Base-by-base conservation (phyloP, 1,139 yeast genomes). In the Chernovozyma aurita region DNA sequence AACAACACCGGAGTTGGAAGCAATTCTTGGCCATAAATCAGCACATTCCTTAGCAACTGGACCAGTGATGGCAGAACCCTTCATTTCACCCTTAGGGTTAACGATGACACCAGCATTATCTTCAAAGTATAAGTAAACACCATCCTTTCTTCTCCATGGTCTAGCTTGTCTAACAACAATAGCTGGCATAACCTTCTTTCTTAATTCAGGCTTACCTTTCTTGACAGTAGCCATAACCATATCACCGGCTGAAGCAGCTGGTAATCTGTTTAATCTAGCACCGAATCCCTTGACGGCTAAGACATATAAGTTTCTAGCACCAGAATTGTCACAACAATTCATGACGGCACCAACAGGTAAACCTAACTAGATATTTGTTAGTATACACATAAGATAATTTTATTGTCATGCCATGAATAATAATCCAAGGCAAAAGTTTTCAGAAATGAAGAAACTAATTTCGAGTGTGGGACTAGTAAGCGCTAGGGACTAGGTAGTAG, bases 1-100 rank as follows among this genome's bases (percentile, higher is more conserved):
- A 74, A 94, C 98, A 71, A 94, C 98, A 86, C 98, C 98, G 63
- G 98, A 94, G 92, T 88, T 88, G 60, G 97, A 88, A 68, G 99
- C 98, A 77, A 94, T 92, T 83, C 98, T 90, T 72, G 99, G 99
- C 99, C 99, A 94, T 74, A 94, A 85, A 70, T 94, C 99, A 70
- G 99, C 98, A 80, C 98, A 92, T 80, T 94, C 99, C 81, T 92
- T 94, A 73, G 97, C 98, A 67, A 94, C 99, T 63, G 99, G 98
- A 74, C 99, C 99, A 65, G 98, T 94, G 70, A 94, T 92, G 65
- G 98, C 98, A 58, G 98, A 94, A 76, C 99, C 99, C 83, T 94
- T 94, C 98, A 94, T 94, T 78, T 94, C 99, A 80, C 99, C 99
- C 92, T 94, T 94, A 70, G 99, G 98, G 79, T 94, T 94, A 70